Conservation (phyloP, 2,329 filamentous ascomycete genomes). For the Aspergillus glaucus region DNA sequence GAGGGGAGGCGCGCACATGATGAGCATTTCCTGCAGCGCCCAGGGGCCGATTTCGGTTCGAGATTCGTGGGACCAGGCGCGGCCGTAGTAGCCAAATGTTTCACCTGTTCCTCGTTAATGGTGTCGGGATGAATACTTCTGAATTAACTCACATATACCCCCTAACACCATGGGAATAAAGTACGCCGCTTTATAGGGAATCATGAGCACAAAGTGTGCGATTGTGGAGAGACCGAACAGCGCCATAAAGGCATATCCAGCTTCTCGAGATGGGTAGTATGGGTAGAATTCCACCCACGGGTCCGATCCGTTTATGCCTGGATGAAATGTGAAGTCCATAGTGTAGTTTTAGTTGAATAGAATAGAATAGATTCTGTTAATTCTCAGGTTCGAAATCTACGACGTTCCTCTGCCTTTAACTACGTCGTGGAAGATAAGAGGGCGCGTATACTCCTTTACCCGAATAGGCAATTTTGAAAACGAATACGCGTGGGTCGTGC, state of each 20-base stretch:
- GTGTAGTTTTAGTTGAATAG: not conserved
- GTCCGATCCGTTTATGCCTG: slow-evolving; percentile 23
- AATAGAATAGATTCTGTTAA: not conserved
- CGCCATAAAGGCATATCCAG: slow-evolving; percentile 30
- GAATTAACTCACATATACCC: slow-evolving; percentile 26
- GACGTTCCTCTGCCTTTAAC: not conserved
- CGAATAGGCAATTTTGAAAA: not conserved
- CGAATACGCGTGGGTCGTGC: not conserved
- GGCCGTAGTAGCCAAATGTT: slow-evolving; percentile 32
- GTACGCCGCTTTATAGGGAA: slow-evolving; percentile 28
- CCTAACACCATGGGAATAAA: slow-evolving; percentile 34
- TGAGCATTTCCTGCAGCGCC: slow-evolving; percentile 33
- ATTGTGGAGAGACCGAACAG: slow-evolving; percentile 28
- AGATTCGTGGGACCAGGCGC: slow-evolving; percentile 27
- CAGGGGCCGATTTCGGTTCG: slow-evolving; percentile 22
- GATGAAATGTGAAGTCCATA: slow-evolving; percentile 29
- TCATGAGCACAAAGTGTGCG: slow-evolving; percentile 23
- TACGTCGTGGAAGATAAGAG: not conserved
- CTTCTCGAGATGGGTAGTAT: slow-evolving; percentile 28
- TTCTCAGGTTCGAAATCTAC: too few species aligned
- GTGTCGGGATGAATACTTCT: not conserved
- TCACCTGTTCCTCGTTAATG: slow-evolving; percentile 18
- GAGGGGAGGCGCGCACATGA: slow-evolving; percentile 37
- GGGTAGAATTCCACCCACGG: slow-evolving; percentile 32
- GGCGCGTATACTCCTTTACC: not conserved